A percentile compares a stretch with the other conserved stretches of the same genome.
These are phyloP conservation scores for Phyllosticta citriasiana DNA, from an alignment of 2,329 filamentous ascomycete genomes.

Conservation along the genomic window DNA sequence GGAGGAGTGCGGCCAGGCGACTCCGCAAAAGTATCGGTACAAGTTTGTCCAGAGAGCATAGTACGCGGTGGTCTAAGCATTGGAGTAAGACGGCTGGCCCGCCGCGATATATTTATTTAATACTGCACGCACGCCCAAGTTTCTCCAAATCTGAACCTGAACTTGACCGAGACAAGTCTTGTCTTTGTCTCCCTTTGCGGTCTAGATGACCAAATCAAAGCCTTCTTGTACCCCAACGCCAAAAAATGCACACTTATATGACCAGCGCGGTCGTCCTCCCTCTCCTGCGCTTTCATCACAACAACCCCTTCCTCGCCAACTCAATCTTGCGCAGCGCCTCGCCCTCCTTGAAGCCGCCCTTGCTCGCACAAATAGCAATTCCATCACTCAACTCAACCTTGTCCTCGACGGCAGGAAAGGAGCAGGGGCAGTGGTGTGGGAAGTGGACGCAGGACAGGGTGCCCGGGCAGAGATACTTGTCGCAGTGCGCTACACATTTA, in stretches of 20 bases:
- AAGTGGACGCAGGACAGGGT: slow-evolving; percentile 93
- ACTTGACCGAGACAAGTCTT: neutral
- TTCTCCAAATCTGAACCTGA: neutral
- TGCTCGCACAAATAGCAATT: slow-evolving; percentile 62
- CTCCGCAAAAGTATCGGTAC: slow-evolving; percentile 25
- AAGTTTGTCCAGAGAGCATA: slow-evolving; percentile 14
- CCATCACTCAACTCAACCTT: slow-evolving; percentile 64
- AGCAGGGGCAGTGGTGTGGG: slow-evolving; percentile 93
- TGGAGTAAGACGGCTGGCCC: neutral
- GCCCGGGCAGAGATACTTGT: slow-evolving; percentile 88
- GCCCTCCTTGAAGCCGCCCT: slow-evolving; percentile 61
- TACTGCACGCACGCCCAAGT: neutral
- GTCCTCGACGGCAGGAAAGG: slow-evolving; percentile 57
- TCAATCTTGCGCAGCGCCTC: slow-evolving; percentile 69
- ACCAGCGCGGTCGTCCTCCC: neutral
- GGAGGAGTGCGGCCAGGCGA: slow-evolving; percentile 24
- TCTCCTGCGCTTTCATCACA: slow-evolving; percentile 36
- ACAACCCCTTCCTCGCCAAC: slow-evolving; percentile 65
- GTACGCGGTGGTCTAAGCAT: neutral
- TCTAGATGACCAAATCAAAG: neutral
- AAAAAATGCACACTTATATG: neutral
- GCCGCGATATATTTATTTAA: neutral
- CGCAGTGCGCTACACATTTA: slow-evolving; percentile 57
- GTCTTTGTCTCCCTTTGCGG: neutral
- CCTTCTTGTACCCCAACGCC: neutral